Base-by-base conservation (phyloP, 208 protist genomes). In the Wallacemonas collosoma region DNA sequence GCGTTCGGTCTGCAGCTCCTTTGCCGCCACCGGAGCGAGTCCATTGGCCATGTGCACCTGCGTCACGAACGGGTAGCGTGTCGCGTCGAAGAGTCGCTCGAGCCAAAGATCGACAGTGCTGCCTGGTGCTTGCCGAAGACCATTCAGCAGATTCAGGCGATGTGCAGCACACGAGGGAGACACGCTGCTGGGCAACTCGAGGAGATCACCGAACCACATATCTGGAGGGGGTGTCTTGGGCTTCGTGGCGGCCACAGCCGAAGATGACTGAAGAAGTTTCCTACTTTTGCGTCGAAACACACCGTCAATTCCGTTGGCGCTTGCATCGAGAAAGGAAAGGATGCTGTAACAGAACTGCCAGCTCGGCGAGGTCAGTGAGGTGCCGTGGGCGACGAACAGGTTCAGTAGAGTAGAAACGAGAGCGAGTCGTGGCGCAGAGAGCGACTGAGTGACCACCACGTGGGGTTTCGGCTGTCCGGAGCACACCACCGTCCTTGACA, bases 31-130 rank as follows among this genome's bases (percentile, higher is more conserved):
- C 61, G 75, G 73, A 58, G 81, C 82, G 38, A 96, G 57, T 15
- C 87, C 86, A 40, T 89, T 90, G 15, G 84, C 77, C 87, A 94
- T 93, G 68, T 90, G 84, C 60, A 94, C 77, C 72, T 89, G 85
- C 35, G 90, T 82, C 47, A 75, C 63, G 48, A 82, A 61, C 53
- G 85, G 81, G 75, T 87, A 94, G 74, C 72, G 80, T 38, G 91
- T 94, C 14, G 80, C 81, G 66, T 96, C 91, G 67, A 93, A 96
- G 39, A 96, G 77, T 38, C 77, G 80, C 51, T 96, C 91, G 9
- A 96, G 73, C 89, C 91, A 96, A 39, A 86, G 57, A 71, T 94
- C 91, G 1, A 93, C 86, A 44, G 71, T 69, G 61, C 79, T 81
- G n/a, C 67, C 66, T 1, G 71, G 76, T 17, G 81, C 47, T n/a